A percentile compares a stretch with the other conserved stretches of the same genome.
Evolutionary conservation across 805 yeast genomes (phyloP).

Genomic region (Cyberlindnera sargentensis): DNA sequence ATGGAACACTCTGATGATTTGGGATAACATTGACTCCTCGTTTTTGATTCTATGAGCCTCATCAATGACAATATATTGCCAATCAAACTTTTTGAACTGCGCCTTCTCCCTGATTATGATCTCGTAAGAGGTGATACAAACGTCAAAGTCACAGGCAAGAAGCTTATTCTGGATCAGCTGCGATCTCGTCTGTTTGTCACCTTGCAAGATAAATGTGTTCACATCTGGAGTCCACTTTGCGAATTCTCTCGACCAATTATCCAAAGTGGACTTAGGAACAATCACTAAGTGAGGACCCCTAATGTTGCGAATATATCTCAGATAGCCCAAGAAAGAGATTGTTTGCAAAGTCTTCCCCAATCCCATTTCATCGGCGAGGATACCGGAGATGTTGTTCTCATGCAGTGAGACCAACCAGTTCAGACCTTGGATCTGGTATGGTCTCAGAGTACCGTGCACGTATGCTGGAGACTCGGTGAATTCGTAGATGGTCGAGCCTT

Average conservation of each 20-base stretch:
- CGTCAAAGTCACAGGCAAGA: slow-evolving; percentile 61
- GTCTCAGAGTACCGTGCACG: slow-evolving; percentile 56
- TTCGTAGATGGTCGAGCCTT: slow-evolving; percentile 40
- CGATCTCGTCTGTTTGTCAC: slow-evolving; percentile 63
- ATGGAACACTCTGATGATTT: slow-evolving; percentile 65
- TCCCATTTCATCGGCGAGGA: slow-evolving; percentile 84
- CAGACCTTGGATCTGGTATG: slow-evolving; percentile 74
- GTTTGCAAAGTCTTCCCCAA: slow-evolving; percentile 78
- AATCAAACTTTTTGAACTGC: slow-evolving; percentile 53
- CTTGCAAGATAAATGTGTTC: slow-evolving; percentile 61
- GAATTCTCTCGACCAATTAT: slow-evolving; percentile 76
- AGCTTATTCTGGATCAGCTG: slow-evolving; percentile 44
- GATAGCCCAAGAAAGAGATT: slow-evolving; percentile 59
- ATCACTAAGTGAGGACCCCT: slow-evolving; percentile 71
- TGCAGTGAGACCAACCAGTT: slow-evolving; percentile 70
- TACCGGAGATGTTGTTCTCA: slow-evolving; percentile 65
- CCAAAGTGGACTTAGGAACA: slow-evolving; percentile 75
- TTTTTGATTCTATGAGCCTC: slow-evolving; percentile 82
- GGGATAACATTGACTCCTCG: slow-evolving; percentile 54
- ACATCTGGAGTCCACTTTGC: slow-evolving; percentile 77
- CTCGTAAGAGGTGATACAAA: slow-evolving; percentile 56
- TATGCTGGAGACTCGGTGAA: slow-evolving; percentile 82
- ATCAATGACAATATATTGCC: slow-evolving; percentile 75
- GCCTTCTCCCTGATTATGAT: slow-evolving; percentile 72
- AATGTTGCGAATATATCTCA: slow-evolving; percentile 51